phyloP scores from a whole-genome alignment of 805 yeast species.

The Lipomyces mesembrius region DNA sequence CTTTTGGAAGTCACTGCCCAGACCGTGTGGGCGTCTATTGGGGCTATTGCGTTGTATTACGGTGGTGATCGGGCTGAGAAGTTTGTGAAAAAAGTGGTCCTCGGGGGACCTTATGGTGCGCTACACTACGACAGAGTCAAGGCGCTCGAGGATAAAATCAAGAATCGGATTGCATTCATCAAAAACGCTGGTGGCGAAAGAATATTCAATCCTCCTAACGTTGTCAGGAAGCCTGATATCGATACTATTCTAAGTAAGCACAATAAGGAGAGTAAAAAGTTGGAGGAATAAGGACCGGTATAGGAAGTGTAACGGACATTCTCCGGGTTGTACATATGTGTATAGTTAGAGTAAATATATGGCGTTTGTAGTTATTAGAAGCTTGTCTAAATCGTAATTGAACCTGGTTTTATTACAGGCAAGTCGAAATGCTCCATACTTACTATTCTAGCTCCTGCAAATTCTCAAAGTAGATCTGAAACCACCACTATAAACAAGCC shows the following conservation, averaged over 20 bases:
- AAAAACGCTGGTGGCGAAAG: constrained; percentile 1
- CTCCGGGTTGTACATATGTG: neutral
- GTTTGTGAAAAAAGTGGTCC: constrained; percentile 45
- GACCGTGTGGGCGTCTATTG: constrained; percentile 64
- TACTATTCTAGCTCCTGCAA: neutral
- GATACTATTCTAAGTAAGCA: constrained; percentile 2
- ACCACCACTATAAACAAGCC: constrained; percentile 12
- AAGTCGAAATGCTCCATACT: neutral
- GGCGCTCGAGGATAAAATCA: constrained; percentile 3
- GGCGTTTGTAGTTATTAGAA: neutral
- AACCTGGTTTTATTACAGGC: neutral
- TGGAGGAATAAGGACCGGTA: neutral
- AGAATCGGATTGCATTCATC: neutral
- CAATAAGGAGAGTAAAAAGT: neutral
- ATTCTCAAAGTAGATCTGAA: constrained; percentile 16
- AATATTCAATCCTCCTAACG: neutral
- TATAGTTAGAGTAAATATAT: neutral
- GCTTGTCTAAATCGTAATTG: neutral
- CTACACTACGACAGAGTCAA: constrained; percentile 1
- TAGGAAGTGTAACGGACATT: neutral
- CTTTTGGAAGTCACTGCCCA: constrained; percentile 41
- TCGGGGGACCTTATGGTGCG: constrained; percentile 30
- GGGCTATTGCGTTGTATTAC: constrained; percentile 65
- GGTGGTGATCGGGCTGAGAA: constrained; percentile 63
- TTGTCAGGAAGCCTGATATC: neutral